phyloP scores from a whole-genome alignment of 2,329 filamentous ascomycete species.

The Colletotrichum ledebouriae region DNA sequence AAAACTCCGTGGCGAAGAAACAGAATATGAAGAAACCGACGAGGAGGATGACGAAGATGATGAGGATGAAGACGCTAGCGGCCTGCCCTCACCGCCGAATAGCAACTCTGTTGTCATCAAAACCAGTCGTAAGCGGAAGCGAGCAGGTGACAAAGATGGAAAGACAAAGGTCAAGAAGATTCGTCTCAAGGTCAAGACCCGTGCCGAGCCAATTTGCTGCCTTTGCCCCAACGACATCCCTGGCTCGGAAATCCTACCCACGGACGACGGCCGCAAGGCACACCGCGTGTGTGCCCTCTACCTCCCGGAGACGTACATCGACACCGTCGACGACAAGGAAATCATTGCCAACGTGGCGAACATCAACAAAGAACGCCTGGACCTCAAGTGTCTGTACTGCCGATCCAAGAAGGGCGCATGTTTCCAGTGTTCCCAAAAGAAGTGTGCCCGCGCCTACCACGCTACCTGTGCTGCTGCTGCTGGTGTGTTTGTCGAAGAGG shows the following conservation, averaged over 20 bases:
- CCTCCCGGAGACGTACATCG: slow-evolving; percentile 91
- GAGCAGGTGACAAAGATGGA: slow-evolving; percentile 57
- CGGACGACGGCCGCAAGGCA: slow-evolving; percentile 87
- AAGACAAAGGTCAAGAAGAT: slow-evolving; percentile 80
- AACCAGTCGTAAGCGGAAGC: slow-evolving; percentile 75
- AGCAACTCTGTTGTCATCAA: slow-evolving; percentile 52
- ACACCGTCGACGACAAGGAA: slow-evolving; percentile 77
- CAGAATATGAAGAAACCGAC: slow-evolving; percentile 83
- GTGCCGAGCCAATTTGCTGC: slow-evolving; percentile 84
- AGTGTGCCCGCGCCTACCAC: slow-evolving; percentile 93
- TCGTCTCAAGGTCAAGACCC: slow-evolving; percentile 78
- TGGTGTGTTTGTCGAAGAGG: slow-evolving; percentile 91
- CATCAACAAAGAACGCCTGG: slow-evolving; percentile 88
- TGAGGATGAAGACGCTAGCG: slow-evolving; percentile 72
- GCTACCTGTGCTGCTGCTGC: slow-evolving; percentile 93
- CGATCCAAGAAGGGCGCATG: slow-evolving; percentile 95
- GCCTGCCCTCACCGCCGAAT: slow-evolving; percentile 80
- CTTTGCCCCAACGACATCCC: slow-evolving; percentile 93
- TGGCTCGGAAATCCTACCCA: slow-evolving; percentile 84
- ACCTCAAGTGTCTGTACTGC: slow-evolving; percentile 95
- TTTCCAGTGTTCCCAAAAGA: slow-evolving; percentile 96
- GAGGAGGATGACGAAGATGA: slow-evolving; percentile 77
- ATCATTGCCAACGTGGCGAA: slow-evolving; percentile 82
- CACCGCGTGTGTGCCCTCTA: slow-evolving; percentile 92
- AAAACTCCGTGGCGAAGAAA: slow-evolving; percentile 89